phyloP scores from a whole-genome alignment of 2,329 filamentous ascomycete species.

The Ophiosphaerella narmari region DNA sequence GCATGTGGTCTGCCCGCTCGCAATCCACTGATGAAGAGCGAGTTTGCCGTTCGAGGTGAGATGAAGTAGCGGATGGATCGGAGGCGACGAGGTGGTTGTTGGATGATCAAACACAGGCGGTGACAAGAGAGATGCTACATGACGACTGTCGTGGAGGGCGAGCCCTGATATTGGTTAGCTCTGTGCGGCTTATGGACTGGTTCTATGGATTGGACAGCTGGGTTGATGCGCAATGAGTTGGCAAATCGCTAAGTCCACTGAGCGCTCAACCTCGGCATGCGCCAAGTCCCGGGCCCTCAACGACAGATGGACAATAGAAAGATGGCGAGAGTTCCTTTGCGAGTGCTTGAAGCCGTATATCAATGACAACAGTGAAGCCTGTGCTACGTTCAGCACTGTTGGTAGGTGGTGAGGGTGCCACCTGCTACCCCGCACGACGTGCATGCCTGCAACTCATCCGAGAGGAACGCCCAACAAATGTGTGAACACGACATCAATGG shows the following conservation, averaged over 20 bases:
- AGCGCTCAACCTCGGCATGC: constrained; percentile 16
- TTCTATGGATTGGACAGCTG: constrained; percentile 33
- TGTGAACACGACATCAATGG: too few species aligned
- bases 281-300: constrained; percentile 11
- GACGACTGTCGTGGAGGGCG: constrained; percentile 35
- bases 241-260: constrained; percentile 39
- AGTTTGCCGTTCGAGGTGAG: constrained; percentile 16
- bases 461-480: too few species aligned
- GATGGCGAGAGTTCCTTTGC: not conserved
- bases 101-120: constrained; percentile 38
- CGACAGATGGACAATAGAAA: constrained; percentile 1
- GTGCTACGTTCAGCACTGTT: not conserved
- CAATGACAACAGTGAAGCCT: not conserved
- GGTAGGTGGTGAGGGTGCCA: not conserved
- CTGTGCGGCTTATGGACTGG: constrained; percentile 39
- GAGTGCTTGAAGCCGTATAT: not conserved
- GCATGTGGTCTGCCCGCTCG: not conserved
- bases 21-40: too few species aligned
- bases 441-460: not conserved
- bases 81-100: constrained; percentile 26
- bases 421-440: not conserved
- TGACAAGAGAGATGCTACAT: constrained; percentile 46
- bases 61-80: constrained; percentile 24
- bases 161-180: constrained; percentile 36
- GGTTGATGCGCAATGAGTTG: constrained; percentile 44